Percentiles rank a stretch among this genome's conserved stretches.
Conservation (phyloP, 2,329 filamentous ascomycete genomes). For the Trichophyton verrucosum region DNA sequence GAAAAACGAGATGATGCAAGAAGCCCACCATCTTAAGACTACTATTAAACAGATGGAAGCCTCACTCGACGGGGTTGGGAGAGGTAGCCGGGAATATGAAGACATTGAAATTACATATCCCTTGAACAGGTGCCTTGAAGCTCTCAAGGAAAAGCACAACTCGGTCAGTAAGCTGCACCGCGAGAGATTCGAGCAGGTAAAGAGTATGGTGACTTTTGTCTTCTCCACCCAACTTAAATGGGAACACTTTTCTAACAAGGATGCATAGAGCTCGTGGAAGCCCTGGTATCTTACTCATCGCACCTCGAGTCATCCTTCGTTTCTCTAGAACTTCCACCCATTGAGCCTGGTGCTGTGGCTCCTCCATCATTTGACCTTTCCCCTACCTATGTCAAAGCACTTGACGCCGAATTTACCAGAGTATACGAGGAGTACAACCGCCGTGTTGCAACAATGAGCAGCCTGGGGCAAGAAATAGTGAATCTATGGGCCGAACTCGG, state of each 20-base stretch:
- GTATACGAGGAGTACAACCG: slow-evolving; percentile 95
- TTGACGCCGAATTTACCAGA: slow-evolving; percentile 83
- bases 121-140: slow-evolving; percentile 63
- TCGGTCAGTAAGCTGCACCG: slow-evolving; percentile 71
- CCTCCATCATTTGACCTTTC: slow-evolving; percentile 87
- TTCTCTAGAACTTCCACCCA: slow-evolving; percentile 72
- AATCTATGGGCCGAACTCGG: slow-evolving; percentile 92
- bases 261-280: slow-evolving; percentile 70
- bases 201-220: slow-evolving; percentile 48
- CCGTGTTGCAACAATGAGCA: slow-evolving; percentile 62
- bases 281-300: slow-evolving; percentile 88
- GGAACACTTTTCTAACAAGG: slow-evolving; percentile 16
- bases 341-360: slow-evolving; percentile 60
- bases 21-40: slow-evolving; percentile 73
- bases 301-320: slow-evolving; percentile 87
- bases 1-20: slow-evolving; percentile 81
- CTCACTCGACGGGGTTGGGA: slow-evolving; percentile 64
- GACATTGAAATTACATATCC: slow-evolving; percentile 69
- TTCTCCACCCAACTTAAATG: neutral
- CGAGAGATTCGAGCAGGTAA: slow-evolving; percentile 90
- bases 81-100: slow-evolving; percentile 52
- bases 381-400: slow-evolving; percentile 67
- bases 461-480: slow-evolving; percentile 71
- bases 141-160: slow-evolving; percentile 72
- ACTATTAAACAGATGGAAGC: slow-evolving; percentile 87